Percentiles rank a stretch among this genome's conserved stretches.
These are phyloP conservation scores for Eutypa lata DNA, from an alignment of 2,329 filamentous ascomycete species.

Conservation along the genomic window DNA sequence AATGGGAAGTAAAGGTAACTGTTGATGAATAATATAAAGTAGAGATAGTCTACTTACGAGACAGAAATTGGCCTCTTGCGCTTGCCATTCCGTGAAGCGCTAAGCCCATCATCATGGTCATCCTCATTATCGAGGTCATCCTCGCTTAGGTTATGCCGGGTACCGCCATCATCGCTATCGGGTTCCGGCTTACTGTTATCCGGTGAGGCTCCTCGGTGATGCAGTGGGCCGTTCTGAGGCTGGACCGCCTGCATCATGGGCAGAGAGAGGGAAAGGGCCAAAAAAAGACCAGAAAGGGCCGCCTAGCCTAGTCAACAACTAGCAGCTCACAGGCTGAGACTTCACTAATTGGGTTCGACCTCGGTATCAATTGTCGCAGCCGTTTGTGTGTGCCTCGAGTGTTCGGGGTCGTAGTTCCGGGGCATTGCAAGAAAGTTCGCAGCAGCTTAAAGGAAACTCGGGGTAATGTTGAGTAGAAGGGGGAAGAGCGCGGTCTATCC, in stretches of 20 bases:
- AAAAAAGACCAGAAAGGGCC: neutral
- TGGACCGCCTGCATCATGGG: constrained; percentile 17
- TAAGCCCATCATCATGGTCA: constrained; percentile 29
- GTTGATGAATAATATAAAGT: neutral
- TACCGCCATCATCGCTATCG: constrained; percentile 46
- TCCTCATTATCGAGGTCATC: constrained; percentile 42
- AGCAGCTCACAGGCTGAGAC: constrained; percentile 7
- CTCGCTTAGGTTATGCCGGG: constrained; percentile 36
- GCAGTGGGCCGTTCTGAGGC: constrained; percentile 11
- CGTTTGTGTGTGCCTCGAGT: constrained; percentile 10
- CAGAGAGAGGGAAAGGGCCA: neutral
- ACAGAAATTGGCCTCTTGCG: constrained; percentile 60
- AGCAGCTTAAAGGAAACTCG: constrained; percentile 26
- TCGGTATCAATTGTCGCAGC: constrained; percentile 14
- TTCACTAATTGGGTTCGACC: constrained; percentile 12
- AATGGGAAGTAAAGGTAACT: neutral
- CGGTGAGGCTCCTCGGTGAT: constrained; percentile 14
- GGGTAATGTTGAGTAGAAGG: constrained; percentile 45
- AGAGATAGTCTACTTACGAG: constrained; percentile 42
- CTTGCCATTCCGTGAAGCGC: constrained; percentile 46
- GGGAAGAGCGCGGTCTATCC: constrained; percentile 10
- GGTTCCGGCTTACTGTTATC: constrained; percentile 27
- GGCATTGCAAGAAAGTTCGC: constrained; percentile 18
- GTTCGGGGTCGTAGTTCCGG: constrained; percentile 17
- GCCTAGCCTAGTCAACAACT: too few species aligned